Percentiles rank a stretch among this genome's conserved stretches.
These are phyloP conservation scores for Pseudopyricularia cyperi DNA, from an alignment of 2,329 filamentous ascomycete genomes.

Conservation along the genomic window DNA sequence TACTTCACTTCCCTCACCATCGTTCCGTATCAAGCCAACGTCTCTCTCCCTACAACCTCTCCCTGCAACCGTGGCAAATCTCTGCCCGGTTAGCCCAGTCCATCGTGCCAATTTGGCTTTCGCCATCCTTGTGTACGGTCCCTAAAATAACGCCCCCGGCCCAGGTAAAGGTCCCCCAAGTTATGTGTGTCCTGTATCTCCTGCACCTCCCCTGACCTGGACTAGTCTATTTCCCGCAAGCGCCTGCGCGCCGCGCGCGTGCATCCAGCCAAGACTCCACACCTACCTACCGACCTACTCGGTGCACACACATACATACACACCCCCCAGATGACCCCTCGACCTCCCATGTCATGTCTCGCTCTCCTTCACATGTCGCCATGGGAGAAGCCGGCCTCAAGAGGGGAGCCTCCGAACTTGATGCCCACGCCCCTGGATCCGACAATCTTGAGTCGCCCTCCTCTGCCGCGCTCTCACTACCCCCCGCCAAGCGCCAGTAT, in stretches of 20 bases:
- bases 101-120: too few species aligned
- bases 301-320: too few species aligned
- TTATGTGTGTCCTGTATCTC: neutral
- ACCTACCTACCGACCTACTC: neutral
- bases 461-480: neutral
- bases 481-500: neutral
- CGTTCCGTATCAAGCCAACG: too few species aligned
- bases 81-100: too few species aligned
- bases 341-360: neutral
- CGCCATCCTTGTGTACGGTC: too few species aligned
- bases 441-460: neutral
- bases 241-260: neutral
- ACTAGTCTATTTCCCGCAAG: neutral
- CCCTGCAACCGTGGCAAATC: too few species aligned
- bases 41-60: too few species aligned
- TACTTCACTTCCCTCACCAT: too few species aligned
- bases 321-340: neutral
- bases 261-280: neutral
- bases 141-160: neutral
- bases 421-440: neutral
- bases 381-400: constrained; percentile 1
- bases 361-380: neutral
- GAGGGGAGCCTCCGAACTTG: neutral
- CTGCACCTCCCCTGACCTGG: neutral
- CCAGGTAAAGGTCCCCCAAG: neutral